Evolutionary conservation across 2,329 filamentous ascomycete species (phyloP).

Genomic region (Fusarium annulatum): DNA sequence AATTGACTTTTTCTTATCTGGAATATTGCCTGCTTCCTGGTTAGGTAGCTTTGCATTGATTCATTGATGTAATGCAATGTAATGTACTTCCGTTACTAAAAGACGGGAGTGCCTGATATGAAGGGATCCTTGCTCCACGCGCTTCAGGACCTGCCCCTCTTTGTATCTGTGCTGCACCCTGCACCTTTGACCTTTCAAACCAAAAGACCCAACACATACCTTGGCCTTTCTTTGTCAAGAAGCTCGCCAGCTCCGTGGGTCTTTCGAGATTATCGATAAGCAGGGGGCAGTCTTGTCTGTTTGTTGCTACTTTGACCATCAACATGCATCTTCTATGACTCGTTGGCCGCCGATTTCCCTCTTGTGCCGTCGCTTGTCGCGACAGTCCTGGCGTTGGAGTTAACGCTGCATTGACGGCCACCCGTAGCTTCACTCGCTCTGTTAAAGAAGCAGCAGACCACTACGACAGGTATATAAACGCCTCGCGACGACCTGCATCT

Average conservation of each 20-base stretch:
- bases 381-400: constrained; percentile 3
- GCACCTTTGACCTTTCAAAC: constrained; percentile 17
- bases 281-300: constrained; percentile 16
- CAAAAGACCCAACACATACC: not conserved
- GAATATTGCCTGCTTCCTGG: not conserved
- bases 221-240: constrained; percentile 12
- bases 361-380: constrained; percentile 34
- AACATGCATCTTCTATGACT: constrained; percentile 47
- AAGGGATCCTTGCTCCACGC: constrained; percentile 18
- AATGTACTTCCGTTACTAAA: not conserved
- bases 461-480: constrained; percentile 16
- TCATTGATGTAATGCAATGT: not conserved
- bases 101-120: not conserved
- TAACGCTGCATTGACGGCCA: constrained; percentile 25
- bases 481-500: constrained; percentile 24
- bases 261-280: constrained; percentile 12
- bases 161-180: constrained; percentile 19
- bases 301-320: constrained; percentile 11
- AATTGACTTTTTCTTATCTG: constrained; percentile 19
- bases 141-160: constrained; percentile 33
- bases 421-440: constrained; percentile 27
- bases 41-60: not conserved
- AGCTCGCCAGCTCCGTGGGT: constrained; percentile 16
- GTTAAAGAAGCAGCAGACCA: constrained; percentile 1
- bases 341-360: constrained; percentile 36